Conservation (phyloP, 2,329 filamentous ascomycete species). For the Erysiphe pulchra region DNA sequence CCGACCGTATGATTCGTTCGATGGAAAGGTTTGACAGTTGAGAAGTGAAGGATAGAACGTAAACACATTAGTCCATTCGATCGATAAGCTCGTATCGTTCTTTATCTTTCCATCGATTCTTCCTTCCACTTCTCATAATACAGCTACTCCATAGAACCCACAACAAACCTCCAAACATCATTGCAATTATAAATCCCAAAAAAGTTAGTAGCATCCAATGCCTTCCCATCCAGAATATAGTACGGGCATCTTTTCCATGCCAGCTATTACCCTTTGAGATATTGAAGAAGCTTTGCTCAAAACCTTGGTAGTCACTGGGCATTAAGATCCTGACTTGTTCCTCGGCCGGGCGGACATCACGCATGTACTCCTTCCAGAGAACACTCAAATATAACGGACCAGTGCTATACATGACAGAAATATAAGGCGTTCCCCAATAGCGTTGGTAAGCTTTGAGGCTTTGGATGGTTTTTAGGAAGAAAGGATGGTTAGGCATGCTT, state of each 20-base stretch:
- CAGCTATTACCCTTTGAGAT: slow-evolving; percentile 19
- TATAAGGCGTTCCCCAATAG: slow-evolving; percentile 37
- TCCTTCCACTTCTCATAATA: slow-evolving; percentile 4
- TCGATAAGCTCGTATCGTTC: slow-evolving; percentile 12
- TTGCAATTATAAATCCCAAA: slow-evolving; percentile 12
- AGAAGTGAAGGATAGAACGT: too few species aligned
- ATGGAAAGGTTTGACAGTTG: too few species aligned
- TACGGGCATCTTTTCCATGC: slow-evolving; percentile 21
- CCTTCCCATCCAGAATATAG: slow-evolving; percentile 23
- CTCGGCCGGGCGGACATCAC: slow-evolving; percentile 19
- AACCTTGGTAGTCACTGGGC: slow-evolving; percentile 41
- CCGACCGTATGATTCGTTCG: too few species aligned
- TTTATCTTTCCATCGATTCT: slow-evolving; percentile 4
- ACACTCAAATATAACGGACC: slow-evolving; percentile 54
- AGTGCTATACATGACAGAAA: slow-evolving; percentile 57
- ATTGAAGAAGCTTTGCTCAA: slow-evolving; percentile 46
- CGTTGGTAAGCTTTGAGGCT: slow-evolving; percentile 40
- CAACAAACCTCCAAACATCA: slow-evolving; percentile 7
- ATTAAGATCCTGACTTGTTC: slow-evolving; percentile 41
- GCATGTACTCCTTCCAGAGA: slow-evolving; percentile 49
- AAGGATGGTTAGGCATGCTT: slow-evolving; percentile 43
- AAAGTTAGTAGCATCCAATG: slow-evolving; percentile 16
- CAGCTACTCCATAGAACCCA: slow-evolving; percentile 12
- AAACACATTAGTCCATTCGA: slow-evolving; percentile 8
- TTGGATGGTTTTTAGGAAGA: slow-evolving; percentile 45